Conservation (phyloP, 495 filamentous ascomycete genomes). For the Hamigera avellanea region DNA sequence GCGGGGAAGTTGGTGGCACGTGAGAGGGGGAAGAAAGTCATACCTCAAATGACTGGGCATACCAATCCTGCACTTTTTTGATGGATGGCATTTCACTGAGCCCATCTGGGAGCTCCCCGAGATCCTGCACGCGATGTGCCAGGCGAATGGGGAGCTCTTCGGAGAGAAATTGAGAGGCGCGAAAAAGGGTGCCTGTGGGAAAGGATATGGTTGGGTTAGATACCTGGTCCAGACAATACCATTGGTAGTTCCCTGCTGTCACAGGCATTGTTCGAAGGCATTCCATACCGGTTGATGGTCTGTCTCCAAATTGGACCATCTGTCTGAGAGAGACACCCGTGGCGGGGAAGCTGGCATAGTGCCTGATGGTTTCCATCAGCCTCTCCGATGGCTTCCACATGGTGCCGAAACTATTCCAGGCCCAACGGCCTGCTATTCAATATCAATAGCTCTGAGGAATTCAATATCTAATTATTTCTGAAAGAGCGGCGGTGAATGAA, state of each 20-base stretch:
- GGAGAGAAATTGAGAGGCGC: constrained; percentile 94
- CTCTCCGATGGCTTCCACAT: constrained; percentile 87
- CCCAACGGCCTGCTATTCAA: constrained; percentile 19
- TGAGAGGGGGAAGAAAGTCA: constrained; percentile 4
- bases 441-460: background rate
- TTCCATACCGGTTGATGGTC: constrained; percentile 69
- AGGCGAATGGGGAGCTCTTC: constrained; percentile 96
- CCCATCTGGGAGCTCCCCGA: constrained; percentile 87
- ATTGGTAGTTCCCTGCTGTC: background rate
- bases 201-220: background rate
- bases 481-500: background rate
- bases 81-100: constrained; percentile 98
- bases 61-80: constrained; percentile 91
- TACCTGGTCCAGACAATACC: background rate
- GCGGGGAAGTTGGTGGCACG: background rate
- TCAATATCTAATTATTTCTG: background rate
- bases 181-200: constrained; percentile 74
- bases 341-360: constrained; percentile 94
- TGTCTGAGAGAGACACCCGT: constrained; percentile 93
- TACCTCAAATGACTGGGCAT: constrained; percentile 99
- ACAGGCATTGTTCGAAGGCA: too few relatives aligned
- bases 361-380: constrained; percentile 97
- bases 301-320: constrained; percentile 98
- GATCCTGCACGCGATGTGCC: constrained; percentile 89
- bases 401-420: constrained; percentile 22